Conservation (phyloP, 1,139 yeast genomes). For the Taphrina confusa region DNA sequence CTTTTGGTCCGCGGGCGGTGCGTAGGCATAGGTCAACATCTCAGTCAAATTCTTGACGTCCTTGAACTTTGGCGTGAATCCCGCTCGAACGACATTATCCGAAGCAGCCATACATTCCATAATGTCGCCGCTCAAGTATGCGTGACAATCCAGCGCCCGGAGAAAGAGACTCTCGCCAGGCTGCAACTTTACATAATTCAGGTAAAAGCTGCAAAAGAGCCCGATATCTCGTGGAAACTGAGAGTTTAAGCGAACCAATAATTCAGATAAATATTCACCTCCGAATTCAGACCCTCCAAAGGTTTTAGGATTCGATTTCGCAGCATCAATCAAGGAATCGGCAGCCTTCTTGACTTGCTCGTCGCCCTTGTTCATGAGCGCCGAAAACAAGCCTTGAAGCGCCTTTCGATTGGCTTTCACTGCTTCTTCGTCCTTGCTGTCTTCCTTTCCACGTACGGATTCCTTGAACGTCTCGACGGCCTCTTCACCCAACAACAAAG, state of each 20-base stretch:
- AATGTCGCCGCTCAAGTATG: conserved; percentile 36
- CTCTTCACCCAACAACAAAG: conserved; percentile 62
- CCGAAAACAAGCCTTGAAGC: conserved; percentile 22
- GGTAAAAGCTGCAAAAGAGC: conserved; percentile 84
- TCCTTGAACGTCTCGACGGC: conserved; percentile 43
- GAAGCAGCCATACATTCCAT: conserved; percentile 99
- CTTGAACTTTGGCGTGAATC: conserved; percentile 90
- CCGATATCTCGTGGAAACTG: conserved; percentile 96
- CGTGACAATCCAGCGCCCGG: conserved; percentile 72
- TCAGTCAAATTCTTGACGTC: conserved; percentile 90
- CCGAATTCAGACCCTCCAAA: conserved; percentile 34
- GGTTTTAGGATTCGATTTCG: background rate
- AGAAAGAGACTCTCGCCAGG: conserved; percentile 98
- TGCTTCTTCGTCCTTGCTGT: conserved; percentile 32
- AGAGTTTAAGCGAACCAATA: conserved; percentile 71
- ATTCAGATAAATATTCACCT: conserved; percentile 46
- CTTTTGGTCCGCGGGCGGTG: conserved; percentile 88
- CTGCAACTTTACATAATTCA: conserved; percentile 77
- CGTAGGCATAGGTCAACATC: conserved; percentile 87
- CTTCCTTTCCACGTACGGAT: conserved; percentile 20
- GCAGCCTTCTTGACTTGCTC: conserved; percentile 11
- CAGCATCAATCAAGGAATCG: conserved; percentile 14
- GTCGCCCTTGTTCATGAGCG: conserved; percentile 26
- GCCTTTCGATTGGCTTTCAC: conserved; percentile 25
- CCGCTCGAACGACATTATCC: conserved; percentile 96